A percentile compares a stretch with the other conserved stretches of the same genome.
These are phyloP conservation scores for Podospora bellae-mahoneyi DNA, from an alignment of 495 filamentous ascomycete genomes.

Conservation along the genomic window DNA sequence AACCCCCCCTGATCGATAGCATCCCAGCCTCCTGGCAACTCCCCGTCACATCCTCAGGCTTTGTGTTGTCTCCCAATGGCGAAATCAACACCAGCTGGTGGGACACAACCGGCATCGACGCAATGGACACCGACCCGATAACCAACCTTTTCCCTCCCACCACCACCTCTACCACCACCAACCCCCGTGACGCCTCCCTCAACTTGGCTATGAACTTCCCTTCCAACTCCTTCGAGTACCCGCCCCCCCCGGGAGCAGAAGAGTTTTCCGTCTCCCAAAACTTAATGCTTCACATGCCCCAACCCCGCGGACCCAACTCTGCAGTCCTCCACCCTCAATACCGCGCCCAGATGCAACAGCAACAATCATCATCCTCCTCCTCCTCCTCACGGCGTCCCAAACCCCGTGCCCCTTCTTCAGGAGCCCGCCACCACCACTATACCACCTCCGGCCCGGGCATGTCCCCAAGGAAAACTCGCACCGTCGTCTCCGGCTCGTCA, in stretches of 20 bases:
- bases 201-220: slow-evolving; percentile 21
- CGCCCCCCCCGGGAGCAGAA: slow-evolving; percentile 11
- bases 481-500: slow-evolving; percentile 24
- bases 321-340: background rate
- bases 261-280: slow-evolving; percentile 28
- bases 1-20: slow-evolving; percentile 24
- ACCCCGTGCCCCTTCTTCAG: slow-evolving; percentile 44
- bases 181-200: slow-evolving; percentile 3
- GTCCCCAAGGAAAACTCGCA: slow-evolving; percentile 39
- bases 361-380: background rate
- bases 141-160: background rate
- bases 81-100: slow-evolving; percentile 29
- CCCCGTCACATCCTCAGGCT: background rate
- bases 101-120: slow-evolving; percentile 20
- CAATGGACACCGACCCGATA: slow-evolving; percentile 23
- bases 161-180: background rate
- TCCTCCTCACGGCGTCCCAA: slow-evolving; percentile 29
- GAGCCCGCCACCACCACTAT: slow-evolving; percentile 37
- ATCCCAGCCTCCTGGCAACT: background rate
- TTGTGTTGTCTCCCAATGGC: slow-evolving; percentile 1
- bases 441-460: slow-evolving; percentile 12
- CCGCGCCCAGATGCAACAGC: background rate
- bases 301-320: slow-evolving; percentile 11
- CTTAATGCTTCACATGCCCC: slow-evolving; percentile 42
- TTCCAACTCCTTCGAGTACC: slow-evolving; percentile 30